Evolutionary conservation across 2,329 filamentous ascomycete genomes (phyloP).

Genomic region (Alternaria alternata): DNA sequence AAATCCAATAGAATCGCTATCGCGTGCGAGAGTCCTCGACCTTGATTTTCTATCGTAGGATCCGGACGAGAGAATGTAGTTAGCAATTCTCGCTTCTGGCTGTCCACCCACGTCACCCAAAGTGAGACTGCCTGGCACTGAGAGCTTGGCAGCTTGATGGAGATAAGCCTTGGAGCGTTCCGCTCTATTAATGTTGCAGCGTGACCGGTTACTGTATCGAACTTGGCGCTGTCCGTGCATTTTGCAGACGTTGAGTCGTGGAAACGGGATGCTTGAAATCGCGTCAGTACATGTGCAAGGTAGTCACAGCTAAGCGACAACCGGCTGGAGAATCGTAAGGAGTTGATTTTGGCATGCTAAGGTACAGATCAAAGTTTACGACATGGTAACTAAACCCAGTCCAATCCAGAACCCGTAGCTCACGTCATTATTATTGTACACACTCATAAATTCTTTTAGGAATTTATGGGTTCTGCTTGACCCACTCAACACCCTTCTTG

Average conservation of each 20-base stretch:
- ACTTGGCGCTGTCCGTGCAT: neutral
- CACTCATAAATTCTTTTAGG: slow-evolving; percentile 1
- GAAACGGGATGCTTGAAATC: neutral
- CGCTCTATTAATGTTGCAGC: neutral
- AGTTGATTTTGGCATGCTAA: slow-evolving; percentile 30
- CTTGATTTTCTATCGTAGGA: neutral
- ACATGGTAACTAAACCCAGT: slow-evolving; percentile 28
- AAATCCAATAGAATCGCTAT: neutral
- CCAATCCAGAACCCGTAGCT: slow-evolving; percentile 31
- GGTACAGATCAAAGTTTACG: slow-evolving; percentile 33
- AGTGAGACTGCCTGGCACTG: neutral
- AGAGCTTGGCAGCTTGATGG: neutral
- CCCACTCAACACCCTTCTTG: slow-evolving; percentile 81
- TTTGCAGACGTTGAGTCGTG: neutral
- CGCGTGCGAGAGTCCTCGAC: neutral
- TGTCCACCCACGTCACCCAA: neutral
- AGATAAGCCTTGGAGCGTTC: neutral
- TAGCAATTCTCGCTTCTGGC: neutral
- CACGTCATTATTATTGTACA: slow-evolving; percentile 44
- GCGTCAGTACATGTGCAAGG: neutral
- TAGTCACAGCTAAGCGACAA: neutral
- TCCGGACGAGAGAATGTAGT: neutral
- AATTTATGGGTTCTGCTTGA: slow-evolving; percentile 62
- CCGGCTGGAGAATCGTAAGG: slow-evolving; percentile 4
- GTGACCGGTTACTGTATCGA: neutral